Evolutionary conservation across 1,139 yeast genomes (phyloP).

Genomic region (Petasospora rhodanensis): DNA sequence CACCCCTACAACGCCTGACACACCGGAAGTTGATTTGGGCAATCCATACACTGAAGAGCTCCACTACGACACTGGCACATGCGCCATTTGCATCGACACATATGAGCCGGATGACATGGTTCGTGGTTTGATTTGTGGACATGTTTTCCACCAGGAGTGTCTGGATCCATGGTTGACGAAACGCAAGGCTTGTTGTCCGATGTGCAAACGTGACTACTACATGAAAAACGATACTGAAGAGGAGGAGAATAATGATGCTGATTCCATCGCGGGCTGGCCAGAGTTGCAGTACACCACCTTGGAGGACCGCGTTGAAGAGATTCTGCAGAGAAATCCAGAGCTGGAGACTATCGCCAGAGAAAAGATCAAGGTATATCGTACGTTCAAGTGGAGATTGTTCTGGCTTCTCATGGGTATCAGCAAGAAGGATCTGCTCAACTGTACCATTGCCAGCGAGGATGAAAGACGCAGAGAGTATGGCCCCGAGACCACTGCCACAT

Average conservation of each 20-base stretch:
- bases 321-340: slow-evolving; percentile 26
- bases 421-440: slow-evolving; percentile 42
- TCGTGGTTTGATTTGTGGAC: slow-evolving; percentile 76
- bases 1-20: not conserved
- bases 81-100: slow-evolving; percentile 75
- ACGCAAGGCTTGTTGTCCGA: slow-evolving; percentile 79
- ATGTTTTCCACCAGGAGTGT: slow-evolving; percentile 76
- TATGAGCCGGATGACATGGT: slow-evolving; percentile 62
- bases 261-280: slow-evolving; percentile 14
- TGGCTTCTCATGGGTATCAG: slow-evolving; percentile 56
- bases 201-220: slow-evolving; percentile 72
- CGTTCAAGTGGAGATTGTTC: slow-evolving; percentile 36
- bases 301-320: slow-evolving; percentile 24
- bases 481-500: no score
- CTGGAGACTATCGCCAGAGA: slow-evolving; percentile 43
- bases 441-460: slow-evolving; percentile 45
- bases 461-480: slow-evolving; percentile 23
- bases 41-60: slow-evolving; percentile 29
- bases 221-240: slow-evolving; percentile 32
- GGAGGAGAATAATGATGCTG: slow-evolving; percentile 9
- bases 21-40: slow-evolving; percentile 21
- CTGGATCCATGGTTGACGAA: slow-evolving; percentile 79
- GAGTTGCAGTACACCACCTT: slow-evolving; percentile 25
- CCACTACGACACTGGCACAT: slow-evolving; percentile 65
- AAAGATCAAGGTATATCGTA: slow-evolving; percentile 34